phyloP scores from a whole-genome alignment of 192 early-diverging fungal species.

The Entomortierella chlamydospora region DNA sequence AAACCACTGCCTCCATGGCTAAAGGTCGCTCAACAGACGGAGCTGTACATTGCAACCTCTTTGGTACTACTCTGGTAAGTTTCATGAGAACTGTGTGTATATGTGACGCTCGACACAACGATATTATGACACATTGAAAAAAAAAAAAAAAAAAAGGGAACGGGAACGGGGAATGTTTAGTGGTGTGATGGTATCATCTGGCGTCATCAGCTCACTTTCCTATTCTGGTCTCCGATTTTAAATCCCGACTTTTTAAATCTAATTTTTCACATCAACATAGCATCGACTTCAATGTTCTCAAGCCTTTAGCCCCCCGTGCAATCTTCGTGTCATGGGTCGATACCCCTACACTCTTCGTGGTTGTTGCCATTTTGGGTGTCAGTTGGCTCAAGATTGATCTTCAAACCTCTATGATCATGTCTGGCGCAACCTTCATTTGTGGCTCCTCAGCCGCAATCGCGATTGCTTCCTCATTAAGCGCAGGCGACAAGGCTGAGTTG shows the following conservation, averaged over 20 bases:
- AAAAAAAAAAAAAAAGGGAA: no score
- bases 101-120: no score
- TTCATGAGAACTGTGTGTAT: no score
- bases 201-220: slow-evolving; percentile 7
- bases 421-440: slow-evolving; percentile 68
- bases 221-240: no score
- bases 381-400: slow-evolving; percentile 59
- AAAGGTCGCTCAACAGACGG: slow-evolving; percentile 67
- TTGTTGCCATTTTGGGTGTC: slow-evolving; percentile 59
- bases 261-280: no score
- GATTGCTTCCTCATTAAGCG: slow-evolving; percentile 58
- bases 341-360: slow-evolving; percentile 64
- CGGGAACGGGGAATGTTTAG: no score
- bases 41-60: slow-evolving; percentile 65
- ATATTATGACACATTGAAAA: no score
- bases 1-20: slow-evolving; percentile 59
- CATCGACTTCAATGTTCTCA: slow-evolving; percentile 62
- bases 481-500: slow-evolving; percentile 60
- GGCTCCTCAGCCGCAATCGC: slow-evolving; percentile 66
- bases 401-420: slow-evolving; percentile 66
- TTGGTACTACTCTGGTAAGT: slow-evolving; percentile 59
- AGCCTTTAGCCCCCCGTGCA: slow-evolving; percentile 64
- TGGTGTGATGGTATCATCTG: slow-evolving; percentile 10
- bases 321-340: slow-evolving; percentile 67
- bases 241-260: no score